phyloP scores from a whole-genome alignment of 176 grass and related monocot genomes.

The Oryza meridionalis region DNA sequence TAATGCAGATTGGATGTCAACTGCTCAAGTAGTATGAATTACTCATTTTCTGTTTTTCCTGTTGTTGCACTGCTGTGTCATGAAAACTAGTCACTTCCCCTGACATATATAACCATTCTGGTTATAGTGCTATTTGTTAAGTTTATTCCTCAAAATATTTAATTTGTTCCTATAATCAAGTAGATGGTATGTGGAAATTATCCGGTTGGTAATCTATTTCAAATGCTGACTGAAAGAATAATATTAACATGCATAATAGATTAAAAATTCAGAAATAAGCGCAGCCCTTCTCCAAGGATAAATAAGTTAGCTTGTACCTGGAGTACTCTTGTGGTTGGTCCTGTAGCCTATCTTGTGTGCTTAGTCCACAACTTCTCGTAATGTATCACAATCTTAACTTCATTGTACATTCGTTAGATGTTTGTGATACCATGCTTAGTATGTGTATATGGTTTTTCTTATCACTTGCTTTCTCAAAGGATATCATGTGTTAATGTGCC shows the following conservation, averaged over 20 bases:
- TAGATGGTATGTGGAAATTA: too few relatives aligned
- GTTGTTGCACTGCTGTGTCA: not conserved
- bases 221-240: too few relatives aligned
- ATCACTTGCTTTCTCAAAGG: not conserved
- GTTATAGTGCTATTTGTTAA: not conserved
- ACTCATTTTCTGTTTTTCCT: too few relatives aligned
- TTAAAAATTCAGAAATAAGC: not conserved
- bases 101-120: not conserved
- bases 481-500: not conserved
- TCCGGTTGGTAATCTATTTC: too few relatives aligned
- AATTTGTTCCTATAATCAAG: too few relatives aligned
- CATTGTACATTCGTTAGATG: not conserved
- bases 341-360: not conserved
- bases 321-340: not conserved
- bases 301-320: not conserved
- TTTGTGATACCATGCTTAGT: not conserved
- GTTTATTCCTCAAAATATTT: too few relatives aligned
- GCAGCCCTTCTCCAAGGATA: not conserved
- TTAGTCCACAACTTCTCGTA: too few relatives aligned
- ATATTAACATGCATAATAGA: too few relatives aligned
- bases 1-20: too few relatives aligned
- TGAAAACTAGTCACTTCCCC: not conserved
- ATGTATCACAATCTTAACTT: constrained; percentile 6
- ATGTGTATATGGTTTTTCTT: constrained; percentile 6
- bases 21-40: too few relatives aligned